A percentile compares a stretch with the other conserved stretches of the same genome.
These are phyloP conservation scores for Xylariaceae sp. DNA, from an alignment of 2,329 filamentous ascomycete genomes.

Conservation along the genomic window DNA sequence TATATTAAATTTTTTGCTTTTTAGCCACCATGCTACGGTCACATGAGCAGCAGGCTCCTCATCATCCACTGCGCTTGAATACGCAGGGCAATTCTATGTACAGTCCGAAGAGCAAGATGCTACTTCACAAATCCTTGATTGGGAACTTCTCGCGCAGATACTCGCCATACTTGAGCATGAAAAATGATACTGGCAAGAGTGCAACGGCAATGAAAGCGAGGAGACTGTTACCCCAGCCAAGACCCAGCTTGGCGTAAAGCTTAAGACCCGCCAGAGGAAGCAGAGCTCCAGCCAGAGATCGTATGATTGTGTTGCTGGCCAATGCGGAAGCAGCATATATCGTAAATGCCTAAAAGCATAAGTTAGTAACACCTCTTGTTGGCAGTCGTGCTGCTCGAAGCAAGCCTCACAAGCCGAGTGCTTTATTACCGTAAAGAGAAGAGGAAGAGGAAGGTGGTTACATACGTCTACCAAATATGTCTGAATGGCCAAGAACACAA, in stretches of 20 bases:
- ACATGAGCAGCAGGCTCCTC: too few relatives aligned
- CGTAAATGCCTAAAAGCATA: conserved; percentile 37
- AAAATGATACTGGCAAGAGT: conserved; percentile 17
- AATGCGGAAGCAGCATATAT: conserved; percentile 53
- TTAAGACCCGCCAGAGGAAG: conserved; percentile 48
- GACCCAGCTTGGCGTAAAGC: conserved; percentile 49
- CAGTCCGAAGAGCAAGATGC: too few relatives aligned
- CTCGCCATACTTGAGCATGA: conserved; percentile 20
- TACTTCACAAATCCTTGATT: conserved; percentile 14
- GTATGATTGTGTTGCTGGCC: conserved; percentile 53
- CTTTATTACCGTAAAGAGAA: too few relatives aligned
- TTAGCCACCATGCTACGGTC: too few relatives aligned
- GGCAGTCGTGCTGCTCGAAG: too few relatives aligned
- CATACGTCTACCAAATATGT: conserved; percentile 48
- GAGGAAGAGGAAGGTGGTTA: too few relatives aligned
- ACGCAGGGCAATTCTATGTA: too few relatives aligned
- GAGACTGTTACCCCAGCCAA: conserved; percentile 58
- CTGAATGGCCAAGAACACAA: conserved; percentile 24
- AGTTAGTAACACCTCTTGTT: too few relatives aligned
- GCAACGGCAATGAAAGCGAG: conserved; percentile 46
- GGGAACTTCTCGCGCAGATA: conserved; percentile 12
- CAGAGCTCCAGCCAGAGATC: conserved; percentile 48
- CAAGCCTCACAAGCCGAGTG: too few relatives aligned
- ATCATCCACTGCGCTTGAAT: too few relatives aligned
- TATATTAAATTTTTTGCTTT: too few relatives aligned